Base-by-base conservation (phyloP, 805 yeast species). In the Lachancea cidri region DNA sequence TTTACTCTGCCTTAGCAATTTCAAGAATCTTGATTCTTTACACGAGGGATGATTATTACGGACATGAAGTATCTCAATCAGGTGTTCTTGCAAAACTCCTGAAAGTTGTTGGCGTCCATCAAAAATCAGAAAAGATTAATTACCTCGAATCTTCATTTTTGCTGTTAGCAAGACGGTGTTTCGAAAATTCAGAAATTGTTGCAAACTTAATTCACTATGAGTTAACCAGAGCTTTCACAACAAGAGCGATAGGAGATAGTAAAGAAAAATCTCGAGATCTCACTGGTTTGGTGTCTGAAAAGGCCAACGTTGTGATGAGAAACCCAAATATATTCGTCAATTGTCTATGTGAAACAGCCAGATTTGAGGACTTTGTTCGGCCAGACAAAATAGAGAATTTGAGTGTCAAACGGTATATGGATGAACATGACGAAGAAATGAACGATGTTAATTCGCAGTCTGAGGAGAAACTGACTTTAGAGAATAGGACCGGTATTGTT, bases 81-180 rank as follows among this genome's bases (percentile, higher is more conserved):
- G 68, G 72, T 0, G 57, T 79, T 3, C 47, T 85, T 6, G 61
- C 64, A 3, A 61, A 66, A 13, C 55, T 86, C n/a, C 48, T 83
- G 11, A 59, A 60, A 19, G 65, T 72, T 5, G 65, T 79, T 29
- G 66, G 69, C 5, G 43, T 52, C 4, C 51, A 46, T 32, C 66
- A 63, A 42, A 62, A 58, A 34, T 60, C 70, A 4, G 69, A 68
- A 14, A 64, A 60, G 35, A 61, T 67, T 2, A 64, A 64, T 33
- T 60, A 62, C 44, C 43, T 79, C 1, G 79, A 77, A 44, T 64
- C 71, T 4, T 58, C 76, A 1, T 66, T 80, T 16, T 67, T 78
- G 1, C 65, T 77, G 9, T 64, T 87, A 25, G 58, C 81, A 1
- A 73, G 96, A 55, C 69, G 83, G 33, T 80, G 88, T 43, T 77